Evolutionary conservation across 2,329 filamentous ascomycete genomes (phyloP), one percentile per base, ranked within the genome.

Genomic region (Tolypocladium guangdongense): DNA sequence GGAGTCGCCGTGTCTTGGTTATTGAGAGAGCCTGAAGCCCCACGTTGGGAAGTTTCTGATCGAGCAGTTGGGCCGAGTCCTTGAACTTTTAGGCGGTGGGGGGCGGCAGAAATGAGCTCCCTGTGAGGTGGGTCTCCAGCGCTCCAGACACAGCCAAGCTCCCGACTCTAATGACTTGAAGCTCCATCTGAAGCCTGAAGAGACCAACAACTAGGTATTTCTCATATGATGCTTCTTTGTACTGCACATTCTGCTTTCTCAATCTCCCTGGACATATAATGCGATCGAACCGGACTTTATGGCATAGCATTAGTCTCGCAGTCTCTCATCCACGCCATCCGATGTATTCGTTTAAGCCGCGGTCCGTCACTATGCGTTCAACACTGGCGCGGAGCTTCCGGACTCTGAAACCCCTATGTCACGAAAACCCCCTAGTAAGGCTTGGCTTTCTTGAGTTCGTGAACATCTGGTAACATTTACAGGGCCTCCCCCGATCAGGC

Each of bases 341-440:
- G 24, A 46, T n/a, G 43, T n/a, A 30, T 50, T 51, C n/a, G 37
- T 36, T 39, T 49, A 27, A 16, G 7, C 18, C 24, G 11, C 20
- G 36, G 39, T 24, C 51, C 54, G 48, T 53, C 55, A 64, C 18
- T 7, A 76, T 76, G 73, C 70, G 68, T 30, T 55, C 66, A 52
- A 68, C 70, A 36, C 51, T 65, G 32, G 55, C 62, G 18, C 70
- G 68, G 7, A 63, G 75, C 41, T 70, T 74, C 49, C 69, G 65
- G 48, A 56, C 57, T 20, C 43, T 62, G 20, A 60, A 61, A 35
- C 57, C 63, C 50, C 59, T 71, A 2, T 62, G 63, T 39, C 91
- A 96, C 84, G 91, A 96, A 60, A 96, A 96, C 60, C 91, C 91
- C 4, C 71, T 96, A 66, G 91, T 95, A 73, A 62, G 74, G 1